These are phyloP conservation scores for Penstemon eatonii DNA, from an alignment of 257 asterid genomes.

Conservation along the genomic window DNA sequence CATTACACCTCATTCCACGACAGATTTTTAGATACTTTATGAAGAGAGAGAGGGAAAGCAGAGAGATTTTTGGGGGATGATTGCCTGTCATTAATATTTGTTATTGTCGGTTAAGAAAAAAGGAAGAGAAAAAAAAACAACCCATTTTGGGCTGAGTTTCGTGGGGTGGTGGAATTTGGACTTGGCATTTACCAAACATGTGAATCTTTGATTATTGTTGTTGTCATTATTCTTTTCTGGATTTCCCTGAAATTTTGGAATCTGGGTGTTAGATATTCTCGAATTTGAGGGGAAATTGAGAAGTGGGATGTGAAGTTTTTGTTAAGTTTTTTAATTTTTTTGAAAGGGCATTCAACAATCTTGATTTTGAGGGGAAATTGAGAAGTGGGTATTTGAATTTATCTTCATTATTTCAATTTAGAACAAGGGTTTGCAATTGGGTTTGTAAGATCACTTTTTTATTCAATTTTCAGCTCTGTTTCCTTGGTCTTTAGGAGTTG, in stretches of 20 bases:
- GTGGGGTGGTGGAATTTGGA: conserved; percentile 29
- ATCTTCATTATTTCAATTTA: conserved; percentile 20
- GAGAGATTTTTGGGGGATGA: conserved; percentile 40
- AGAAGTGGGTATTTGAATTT: conserved; percentile 24
- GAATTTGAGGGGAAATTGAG: conserved; percentile 41
- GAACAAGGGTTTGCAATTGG: conserved; percentile 4
- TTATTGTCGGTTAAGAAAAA: conserved; percentile 9
- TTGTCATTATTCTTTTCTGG: conserved; percentile 23
- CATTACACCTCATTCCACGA: conserved; percentile 42
- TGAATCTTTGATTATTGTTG: conserved; percentile 28
- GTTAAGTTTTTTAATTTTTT: conserved; percentile 21
- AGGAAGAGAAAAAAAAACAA: background rate
- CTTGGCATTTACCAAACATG: conserved; percentile 28
- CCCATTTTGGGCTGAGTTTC: conserved; percentile 2
- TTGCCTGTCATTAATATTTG: conserved; percentile 39
- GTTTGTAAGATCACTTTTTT: conserved; percentile 24
- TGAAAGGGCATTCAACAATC: conserved; percentile 21
- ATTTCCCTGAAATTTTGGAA: conserved; percentile 38
- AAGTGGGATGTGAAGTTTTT: conserved; percentile 29
- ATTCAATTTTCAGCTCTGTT: conserved; percentile 29
- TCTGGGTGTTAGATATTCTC: conserved; percentile 35
- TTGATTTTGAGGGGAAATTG: conserved; percentile 22
- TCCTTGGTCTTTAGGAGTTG: conserved; percentile 34
- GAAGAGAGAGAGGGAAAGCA: conserved; percentile 15
- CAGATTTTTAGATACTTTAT: conserved; percentile 14